phyloP scores from a whole-genome alignment of 164 flowering plant genomes.

The Cinnamomum micranthum region DNA sequence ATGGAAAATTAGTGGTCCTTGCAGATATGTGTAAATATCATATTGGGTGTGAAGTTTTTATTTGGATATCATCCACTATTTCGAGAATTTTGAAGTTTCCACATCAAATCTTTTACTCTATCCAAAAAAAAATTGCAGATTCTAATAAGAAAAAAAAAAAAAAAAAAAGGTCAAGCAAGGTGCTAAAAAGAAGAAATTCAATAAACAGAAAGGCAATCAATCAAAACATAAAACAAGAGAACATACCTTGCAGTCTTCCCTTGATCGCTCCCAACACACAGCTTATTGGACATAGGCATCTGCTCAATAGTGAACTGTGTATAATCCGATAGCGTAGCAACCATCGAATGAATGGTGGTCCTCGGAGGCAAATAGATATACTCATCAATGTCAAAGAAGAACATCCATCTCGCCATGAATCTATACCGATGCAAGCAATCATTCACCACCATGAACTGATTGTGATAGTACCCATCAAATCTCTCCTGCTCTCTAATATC shows the following conservation, averaged over 20 bases:
- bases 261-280: slow-evolving; percentile 51
- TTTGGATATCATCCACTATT: no score
- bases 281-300: slow-evolving; percentile 77
- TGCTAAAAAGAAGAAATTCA: not conserved
- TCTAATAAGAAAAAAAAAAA: no score
- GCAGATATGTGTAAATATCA: no score
- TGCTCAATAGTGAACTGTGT: slow-evolving; percentile 86
- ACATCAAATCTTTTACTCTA: no score
- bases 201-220: not conserved
- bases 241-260: slow-evolving; percentile 51
- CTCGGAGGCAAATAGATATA: slow-evolving; percentile 61
- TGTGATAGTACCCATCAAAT: slow-evolving; percentile 93
- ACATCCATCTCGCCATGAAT: slow-evolving; percentile 82
- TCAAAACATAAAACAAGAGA: not conserved
- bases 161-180: no score
- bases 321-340: slow-evolving; percentile 46
- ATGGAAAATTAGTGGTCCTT: no score
- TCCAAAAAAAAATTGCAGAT: no score
- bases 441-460: slow-evolving; percentile 89
- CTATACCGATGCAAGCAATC: slow-evolving; percentile 84
- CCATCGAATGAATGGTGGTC: slow-evolving; percentile 47
- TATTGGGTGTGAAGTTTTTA: no score
- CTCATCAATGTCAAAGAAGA: slow-evolving; percentile 96
- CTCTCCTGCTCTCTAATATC: slow-evolving; percentile 79
- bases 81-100: no score